Percentiles rank a stretch among this genome's conserved stretches.
Conservation (phyloP, 2,329 filamentous ascomycete species). For the Aspergillus sp. region DNA sequence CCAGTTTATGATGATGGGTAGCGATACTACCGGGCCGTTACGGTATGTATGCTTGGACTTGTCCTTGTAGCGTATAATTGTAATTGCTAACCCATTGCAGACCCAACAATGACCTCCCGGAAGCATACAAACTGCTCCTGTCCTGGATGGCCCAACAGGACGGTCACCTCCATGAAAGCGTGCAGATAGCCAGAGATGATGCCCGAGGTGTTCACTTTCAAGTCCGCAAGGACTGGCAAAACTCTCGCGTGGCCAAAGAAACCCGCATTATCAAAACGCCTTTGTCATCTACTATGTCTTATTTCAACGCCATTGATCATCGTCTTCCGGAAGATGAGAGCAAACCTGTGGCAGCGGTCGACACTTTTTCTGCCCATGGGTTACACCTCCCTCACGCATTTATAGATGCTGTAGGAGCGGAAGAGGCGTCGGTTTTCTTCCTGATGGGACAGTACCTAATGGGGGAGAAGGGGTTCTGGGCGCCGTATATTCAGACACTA, state of each 20-base stretch:
- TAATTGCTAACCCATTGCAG: not conserved
- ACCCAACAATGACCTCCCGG: conserved; percentile 8
- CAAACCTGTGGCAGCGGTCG: too few species aligned
- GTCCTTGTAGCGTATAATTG: not conserved
- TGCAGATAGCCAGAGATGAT: conserved; percentile 27
- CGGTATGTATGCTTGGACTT: too few species aligned
- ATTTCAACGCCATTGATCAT: conserved; percentile 28
- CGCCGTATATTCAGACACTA: conserved; percentile 57
- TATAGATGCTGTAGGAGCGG: conserved; percentile 44
- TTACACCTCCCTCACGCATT: conserved; percentile 44
- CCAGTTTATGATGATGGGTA: too few species aligned
- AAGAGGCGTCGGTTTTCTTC: conserved; percentile 60
- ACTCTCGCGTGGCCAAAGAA: conserved; percentile 15
- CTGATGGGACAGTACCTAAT: conserved; percentile 59
- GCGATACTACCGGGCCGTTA: too few species aligned
- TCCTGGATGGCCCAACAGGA: conserved; percentile 26
- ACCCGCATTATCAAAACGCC: conserved; percentile 31
- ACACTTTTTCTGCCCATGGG: conserved; percentile 23
- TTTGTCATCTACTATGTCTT: conserved; percentile 28
- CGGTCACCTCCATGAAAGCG: conserved; percentile 24
- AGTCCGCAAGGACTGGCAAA: conserved; percentile 20
- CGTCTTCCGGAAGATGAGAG: not conserved
- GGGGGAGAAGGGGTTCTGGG: conserved; percentile 55
- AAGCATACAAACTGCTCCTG: conserved; percentile 22
- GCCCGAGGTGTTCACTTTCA: conserved; percentile 29